Evolutionary conservation across 2,329 filamentous ascomycete genomes (phyloP).

Genomic region (Laburnicola sp.): DNA sequence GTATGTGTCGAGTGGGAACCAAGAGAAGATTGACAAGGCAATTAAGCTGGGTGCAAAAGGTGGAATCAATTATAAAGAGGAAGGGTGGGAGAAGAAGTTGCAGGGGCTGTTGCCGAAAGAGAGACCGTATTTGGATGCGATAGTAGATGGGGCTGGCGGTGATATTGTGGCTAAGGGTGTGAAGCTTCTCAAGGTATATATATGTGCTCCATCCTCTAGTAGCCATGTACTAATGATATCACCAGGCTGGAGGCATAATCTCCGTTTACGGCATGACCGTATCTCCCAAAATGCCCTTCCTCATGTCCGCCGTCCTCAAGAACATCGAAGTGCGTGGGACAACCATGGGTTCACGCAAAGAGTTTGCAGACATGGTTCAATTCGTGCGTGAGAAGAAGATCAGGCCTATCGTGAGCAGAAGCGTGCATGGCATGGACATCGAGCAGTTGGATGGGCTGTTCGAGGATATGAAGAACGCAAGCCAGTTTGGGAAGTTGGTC

Average conservation of each 20-base stretch:
- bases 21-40: slow-evolving; percentile 75
- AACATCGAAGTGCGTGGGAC: slow-evolving; percentile 85
- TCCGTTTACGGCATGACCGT: slow-evolving; percentile 90
- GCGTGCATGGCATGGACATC: slow-evolving; percentile 71
- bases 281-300: slow-evolving; percentile 80
- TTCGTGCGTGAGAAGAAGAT: slow-evolving; percentile 78
- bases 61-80: slow-evolving; percentile 79
- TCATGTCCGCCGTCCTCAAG: slow-evolving; percentile 80
- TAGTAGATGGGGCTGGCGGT: slow-evolving; percentile 89
- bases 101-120: slow-evolving; percentile 63
- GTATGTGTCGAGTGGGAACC: slow-evolving; percentile 77
- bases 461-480: slow-evolving; percentile 81
- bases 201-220: not conserved
- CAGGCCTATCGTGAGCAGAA: slow-evolving; percentile 74
- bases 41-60: slow-evolving; percentile 72
- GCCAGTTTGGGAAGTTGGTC: slow-evolving; percentile 91
- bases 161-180: slow-evolving; percentile 72
- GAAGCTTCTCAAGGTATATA: slow-evolving; percentile 65
- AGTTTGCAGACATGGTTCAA: slow-evolving; percentile 87
- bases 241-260: slow-evolving; percentile 74
- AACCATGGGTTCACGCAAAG: slow-evolving; percentile 88
- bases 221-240: not conserved
- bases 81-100: slow-evolving; percentile 80
- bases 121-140: slow-evolving; percentile 73
- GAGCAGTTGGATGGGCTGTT: slow-evolving; percentile 81